A percentile compares a stretch with the other conserved stretches of the same genome.
Evolutionary conservation across 208 protist genomes (phyloP).

Genomic region (Leishmania amazonensis): DNA sequence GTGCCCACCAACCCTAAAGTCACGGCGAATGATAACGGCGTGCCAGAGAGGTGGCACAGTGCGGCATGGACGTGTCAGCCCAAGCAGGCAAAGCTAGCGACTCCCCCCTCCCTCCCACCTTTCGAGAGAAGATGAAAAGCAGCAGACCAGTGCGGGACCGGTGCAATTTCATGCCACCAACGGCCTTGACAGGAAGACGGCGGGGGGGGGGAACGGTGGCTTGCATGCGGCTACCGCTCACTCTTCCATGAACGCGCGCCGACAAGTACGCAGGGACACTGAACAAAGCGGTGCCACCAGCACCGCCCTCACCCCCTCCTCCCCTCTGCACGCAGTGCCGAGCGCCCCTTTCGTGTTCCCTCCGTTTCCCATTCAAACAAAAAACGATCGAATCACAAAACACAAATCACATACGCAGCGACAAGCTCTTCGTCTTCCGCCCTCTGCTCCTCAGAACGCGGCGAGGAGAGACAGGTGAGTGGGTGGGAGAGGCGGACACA

Average conservation of each 20-base stretch:
- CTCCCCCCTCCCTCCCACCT: background rate
- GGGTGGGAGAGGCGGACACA: background rate
- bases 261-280: background rate
- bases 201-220: background rate
- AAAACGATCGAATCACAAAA: background rate
- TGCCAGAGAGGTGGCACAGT: background rate
- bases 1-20: too few species aligned
- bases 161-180: too few species aligned
- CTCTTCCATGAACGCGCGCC: background rate
- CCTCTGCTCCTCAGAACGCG: background rate
- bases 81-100: background rate
- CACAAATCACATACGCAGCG: background rate
- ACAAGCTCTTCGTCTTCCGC: background rate
- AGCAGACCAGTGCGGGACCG: background rate
- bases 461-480: background rate
- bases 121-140: background rate
- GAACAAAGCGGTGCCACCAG: too few species aligned
- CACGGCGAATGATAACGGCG: too few species aligned
- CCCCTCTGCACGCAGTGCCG: too few species aligned
- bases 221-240: background rate
- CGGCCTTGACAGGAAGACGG: too few species aligned
- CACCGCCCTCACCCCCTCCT: too few species aligned
- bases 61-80: background rate
- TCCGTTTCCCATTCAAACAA: too few species aligned
- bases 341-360: too few species aligned